Base-by-base conservation (phyloP, 139 green algal species). In the Chlorella sorokiniana region DNA sequence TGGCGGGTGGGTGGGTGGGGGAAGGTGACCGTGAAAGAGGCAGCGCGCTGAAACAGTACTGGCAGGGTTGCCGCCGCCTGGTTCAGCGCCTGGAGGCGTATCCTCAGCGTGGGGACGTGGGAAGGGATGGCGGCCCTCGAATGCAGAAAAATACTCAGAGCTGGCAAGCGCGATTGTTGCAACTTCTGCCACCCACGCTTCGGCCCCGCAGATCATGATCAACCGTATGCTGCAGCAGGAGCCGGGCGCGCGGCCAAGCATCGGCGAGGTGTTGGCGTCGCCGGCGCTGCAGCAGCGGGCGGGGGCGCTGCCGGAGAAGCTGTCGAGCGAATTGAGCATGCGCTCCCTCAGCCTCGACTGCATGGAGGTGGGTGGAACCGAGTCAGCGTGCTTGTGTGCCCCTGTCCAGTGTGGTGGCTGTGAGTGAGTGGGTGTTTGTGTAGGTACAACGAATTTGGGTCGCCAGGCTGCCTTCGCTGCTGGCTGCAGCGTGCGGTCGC, bases 11-110 rank as follows among this genome's bases (percentile, higher is more conserved):
- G n/a, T n/a, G n/a, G n/a, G n/a, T n/a, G n/a, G n/a, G n/a, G n/a
- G n/a, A n/a, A n/a, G n/a, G n/a, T n/a, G n/a, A n/a, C n/a, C n/a
- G n/a, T n/a, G n/a, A n/a, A n/a, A n/a, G n/a, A n/a, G n/a, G n/a
- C n/a, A n/a, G n/a, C n/a, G n/a, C n/a, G n/a, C n/a, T n/a, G n/a
- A n/a, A n/a, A n/a, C n/a, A n/a, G n/a, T n/a, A n/a, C n/a, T n/a
- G n/a, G n/a, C n/a, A n/a, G n/a, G n/a, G n/a, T n/a, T n/a, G n/a
- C n/a, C n/a, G n/a, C n/a, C n/a, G n/a, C 45, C 31, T 78, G 48
- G 27, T 78, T 31, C 64, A 63, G 45, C 45, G 71, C 45, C 64
- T 78, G 71, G 37, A 65, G 71, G n/a, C n/a, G n/a, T n/a, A n/a
- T n/a, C n/a, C n/a, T n/a, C n/a, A n/a, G n/a, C n/a, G 33, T 48